Percentiles rank a stretch among this genome's conserved stretches.
These are phyloP conservation scores for Beauveria varroae DNA, from an alignment of 2,329 filamentous ascomycete species.

Conservation along the genomic window DNA sequence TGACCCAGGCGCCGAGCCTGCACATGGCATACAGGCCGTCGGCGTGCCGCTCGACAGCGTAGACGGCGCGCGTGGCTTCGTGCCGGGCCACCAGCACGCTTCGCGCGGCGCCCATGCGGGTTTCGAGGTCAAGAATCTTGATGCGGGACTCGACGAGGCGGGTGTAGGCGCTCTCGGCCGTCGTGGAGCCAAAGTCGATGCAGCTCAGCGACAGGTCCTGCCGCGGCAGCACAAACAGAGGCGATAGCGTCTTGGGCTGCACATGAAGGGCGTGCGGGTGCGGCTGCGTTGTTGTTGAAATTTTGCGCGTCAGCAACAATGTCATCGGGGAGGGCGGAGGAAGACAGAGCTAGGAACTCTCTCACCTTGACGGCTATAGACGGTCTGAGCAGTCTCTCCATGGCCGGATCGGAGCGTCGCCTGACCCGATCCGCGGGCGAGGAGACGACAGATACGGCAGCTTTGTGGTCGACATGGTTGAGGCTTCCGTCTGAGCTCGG, in stretches of 20 bases:
- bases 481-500: conserved; percentile 32
- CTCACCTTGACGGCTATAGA: conserved; percentile 46
- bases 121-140: conserved; percentile 56
- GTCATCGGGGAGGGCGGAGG: background rate
- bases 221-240: conserved; percentile 55
- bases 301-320: background rate
- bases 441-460: conserved; percentile 22
- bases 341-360: conserved; percentile 3
- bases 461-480: conserved; percentile 15
- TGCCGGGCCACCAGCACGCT: conserved; percentile 55
- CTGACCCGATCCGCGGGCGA: conserved; percentile 24
- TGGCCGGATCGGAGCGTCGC: conserved; percentile 32
- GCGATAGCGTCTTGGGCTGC: conserved; percentile 49
- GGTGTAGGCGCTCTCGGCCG: conserved; percentile 42
- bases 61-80: conserved; percentile 45
- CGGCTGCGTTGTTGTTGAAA: conserved; percentile 31
- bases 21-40: conserved; percentile 58
- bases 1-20: conserved; percentile 59
- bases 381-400: conserved; percentile 44
- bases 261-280: conserved; percentile 45
- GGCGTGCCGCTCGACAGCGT: conserved; percentile 59
- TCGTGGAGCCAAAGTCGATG: conserved; percentile 48
- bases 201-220: conserved; percentile 52
- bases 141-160: conserved; percentile 55
- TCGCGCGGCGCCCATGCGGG: conserved; percentile 45